phyloP scores from a whole-genome alignment of 208 protist species.

The Naegleria lovaniensis region DNA sequence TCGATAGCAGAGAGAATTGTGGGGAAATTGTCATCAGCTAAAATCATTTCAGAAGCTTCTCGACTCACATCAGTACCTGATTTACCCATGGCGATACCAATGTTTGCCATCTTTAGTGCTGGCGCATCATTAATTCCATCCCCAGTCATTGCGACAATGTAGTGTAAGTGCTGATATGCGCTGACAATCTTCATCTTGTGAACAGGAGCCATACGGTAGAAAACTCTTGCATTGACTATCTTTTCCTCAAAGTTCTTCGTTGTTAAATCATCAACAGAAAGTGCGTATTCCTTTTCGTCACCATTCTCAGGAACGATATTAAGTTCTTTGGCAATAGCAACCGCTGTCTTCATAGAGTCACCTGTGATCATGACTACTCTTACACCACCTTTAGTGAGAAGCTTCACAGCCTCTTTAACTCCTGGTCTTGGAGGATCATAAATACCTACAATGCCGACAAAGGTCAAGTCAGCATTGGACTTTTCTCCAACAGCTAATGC shows the following conservation, averaged over 20 bases:
- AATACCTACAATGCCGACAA: conserved; percentile 76
- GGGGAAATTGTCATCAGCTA: conserved; percentile 90
- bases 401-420: conserved; percentile 7
- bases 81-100: conserved; percentile 95
- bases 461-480: conserved; percentile 66
- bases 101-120: conserved; percentile 95
- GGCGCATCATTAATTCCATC: conserved; percentile 85
- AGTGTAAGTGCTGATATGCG: conserved; percentile 40
- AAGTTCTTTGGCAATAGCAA: conserved; percentile 55
- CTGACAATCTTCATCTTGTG: conserved; percentile 58
- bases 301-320: conserved; percentile 62
- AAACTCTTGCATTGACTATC: conserved; percentile 33
- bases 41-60: conserved; percentile 88
- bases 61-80: conserved; percentile 94
- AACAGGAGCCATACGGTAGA: conserved; percentile 46
- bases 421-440: conserved; percentile 13
- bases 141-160: conserved; percentile 71
- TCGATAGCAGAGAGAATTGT: conserved; percentile 90
- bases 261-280: conserved; percentile 43
- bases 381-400: not conserved
- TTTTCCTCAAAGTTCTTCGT: conserved; percentile 28
- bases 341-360: conserved; percentile 70
- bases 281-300: not conserved
- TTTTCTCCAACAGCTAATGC: conserved; percentile 44
- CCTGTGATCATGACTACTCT: conserved; percentile 76